Percentiles rank a stretch among this genome's conserved stretches.
Conservation (phyloP, 2,329 filamentous ascomycete species). For the Neocucurbitaria cava region DNA sequence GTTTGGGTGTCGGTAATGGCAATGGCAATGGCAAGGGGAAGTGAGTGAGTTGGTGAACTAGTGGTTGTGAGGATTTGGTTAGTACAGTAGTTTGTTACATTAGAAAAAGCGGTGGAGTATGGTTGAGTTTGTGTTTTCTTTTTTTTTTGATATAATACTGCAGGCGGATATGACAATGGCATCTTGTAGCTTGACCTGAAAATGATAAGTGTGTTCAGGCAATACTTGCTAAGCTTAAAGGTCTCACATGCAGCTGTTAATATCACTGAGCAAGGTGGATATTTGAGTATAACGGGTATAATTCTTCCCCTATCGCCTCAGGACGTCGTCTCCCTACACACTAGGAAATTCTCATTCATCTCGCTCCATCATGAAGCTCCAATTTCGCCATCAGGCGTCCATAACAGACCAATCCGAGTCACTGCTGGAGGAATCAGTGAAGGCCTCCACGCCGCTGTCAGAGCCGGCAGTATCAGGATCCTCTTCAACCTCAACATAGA, state of each 20-base stretch:
- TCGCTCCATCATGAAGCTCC: background rate
- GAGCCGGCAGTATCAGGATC: constrained; percentile 6
- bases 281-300: background rate
- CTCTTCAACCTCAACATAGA: background rate
- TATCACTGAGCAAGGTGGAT: background rate
- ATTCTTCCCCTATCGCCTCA: background rate
- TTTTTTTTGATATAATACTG: background rate
- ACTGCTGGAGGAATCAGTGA: constrained; percentile 9
- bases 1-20: constrained; percentile 39
- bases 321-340: background rate
- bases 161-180: background rate
- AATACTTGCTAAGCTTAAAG: too few species aligned
- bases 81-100: background rate
- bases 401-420: constrained; percentile 14
- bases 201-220: background rate
- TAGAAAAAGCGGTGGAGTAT: constrained; percentile 14
- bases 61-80: too few species aligned
- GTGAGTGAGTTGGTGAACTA: too few species aligned
- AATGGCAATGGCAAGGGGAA: constrained; percentile 16
- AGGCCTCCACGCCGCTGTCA: constrained; percentile 7
- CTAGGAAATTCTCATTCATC: background rate
- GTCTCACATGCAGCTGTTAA: background rate
- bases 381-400: background rate
- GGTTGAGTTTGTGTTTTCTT: background rate
- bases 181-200: background rate